Evolutionary conservation across 345 rosid species (phyloP).

Genomic region (Pugionium cornutum): DNA sequence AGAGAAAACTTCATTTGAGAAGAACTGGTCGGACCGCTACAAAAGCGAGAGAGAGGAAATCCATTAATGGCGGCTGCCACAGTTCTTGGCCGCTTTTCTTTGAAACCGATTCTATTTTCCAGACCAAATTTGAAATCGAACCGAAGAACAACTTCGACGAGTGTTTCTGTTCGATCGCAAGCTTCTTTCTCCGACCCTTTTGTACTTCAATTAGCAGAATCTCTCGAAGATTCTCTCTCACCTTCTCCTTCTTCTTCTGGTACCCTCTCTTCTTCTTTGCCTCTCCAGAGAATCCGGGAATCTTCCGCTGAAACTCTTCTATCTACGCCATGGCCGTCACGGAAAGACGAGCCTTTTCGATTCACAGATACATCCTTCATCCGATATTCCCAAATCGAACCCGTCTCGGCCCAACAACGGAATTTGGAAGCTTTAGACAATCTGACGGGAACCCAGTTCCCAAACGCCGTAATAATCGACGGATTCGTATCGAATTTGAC

Average conservation of each 20-base stretch:
- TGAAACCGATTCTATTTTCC: slow-evolving; percentile 30
- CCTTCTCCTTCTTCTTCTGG: slow-evolving; percentile 39
- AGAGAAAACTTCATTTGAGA: background rate
- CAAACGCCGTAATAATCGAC: slow-evolving; percentile 58
- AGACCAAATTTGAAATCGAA: slow-evolving; percentile 37
- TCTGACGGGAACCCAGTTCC: slow-evolving; percentile 47
- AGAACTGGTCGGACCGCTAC: slow-evolving; percentile 12
- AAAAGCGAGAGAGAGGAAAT: slow-evolving; percentile 19
- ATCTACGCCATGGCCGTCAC: slow-evolving; percentile 85
- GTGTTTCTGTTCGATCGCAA: slow-evolving; percentile 46
- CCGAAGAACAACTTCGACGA: slow-evolving; percentile 31
- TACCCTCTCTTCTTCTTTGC: slow-evolving; percentile 28
- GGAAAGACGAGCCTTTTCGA: slow-evolving; percentile 81
- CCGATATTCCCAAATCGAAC: slow-evolving; percentile 59
- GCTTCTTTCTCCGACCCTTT: slow-evolving; percentile 82
- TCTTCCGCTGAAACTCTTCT: slow-evolving; percentile 64
- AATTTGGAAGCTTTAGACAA: slow-evolving; percentile 30
- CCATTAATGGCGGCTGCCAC: slow-evolving; percentile 51
- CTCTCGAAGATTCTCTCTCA: slow-evolving; percentile 80
- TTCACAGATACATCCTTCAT: slow-evolving; percentile 86
- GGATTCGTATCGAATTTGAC: slow-evolving; percentile 63
- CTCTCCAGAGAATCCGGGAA: slow-evolving; percentile 75
- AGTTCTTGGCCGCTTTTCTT: slow-evolving; percentile 40
- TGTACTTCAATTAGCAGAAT: slow-evolving; percentile 80
- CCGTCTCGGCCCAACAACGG: slow-evolving; percentile 53